Conservation (phyloP, 225 moss, liverwort and hornwort genomes). For the Neckera pumila region DNA sequence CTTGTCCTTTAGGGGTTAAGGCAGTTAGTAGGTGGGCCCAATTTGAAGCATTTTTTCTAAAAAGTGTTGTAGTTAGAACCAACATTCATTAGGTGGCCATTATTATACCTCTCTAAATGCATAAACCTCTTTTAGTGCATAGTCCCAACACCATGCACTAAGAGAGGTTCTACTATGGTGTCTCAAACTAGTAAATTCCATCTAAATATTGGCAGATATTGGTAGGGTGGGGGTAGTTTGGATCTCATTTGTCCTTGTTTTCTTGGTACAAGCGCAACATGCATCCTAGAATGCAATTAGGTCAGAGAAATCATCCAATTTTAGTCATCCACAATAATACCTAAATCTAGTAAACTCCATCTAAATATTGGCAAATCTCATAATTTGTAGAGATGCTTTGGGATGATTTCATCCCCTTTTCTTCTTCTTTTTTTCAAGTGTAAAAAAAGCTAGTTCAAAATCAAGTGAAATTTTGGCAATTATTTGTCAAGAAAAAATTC, state of each 20-base stretch:
- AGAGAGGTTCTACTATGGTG: no score
- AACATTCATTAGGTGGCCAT: no score
- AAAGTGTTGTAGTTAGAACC: no score
- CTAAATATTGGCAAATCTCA: not conserved
- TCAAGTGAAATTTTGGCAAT: not conserved
- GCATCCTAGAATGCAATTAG: not conserved
- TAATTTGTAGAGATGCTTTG: not conserved
- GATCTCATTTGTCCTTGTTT: not conserved
- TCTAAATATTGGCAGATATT: no score
- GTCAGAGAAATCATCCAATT: not conserved
- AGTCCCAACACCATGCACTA: no score
- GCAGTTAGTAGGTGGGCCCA: no score
- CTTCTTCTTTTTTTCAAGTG: not conserved
- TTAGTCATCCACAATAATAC: no score
- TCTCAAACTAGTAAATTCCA: no score
- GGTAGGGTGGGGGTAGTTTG: not conserved
- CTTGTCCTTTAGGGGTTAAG: no score
- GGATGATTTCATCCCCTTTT: not conserved
- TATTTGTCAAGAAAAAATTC: not conserved
- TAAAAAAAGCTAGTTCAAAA: rapidly evolving
- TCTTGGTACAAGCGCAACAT: rapidly evolving
- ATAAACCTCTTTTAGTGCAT: no score
- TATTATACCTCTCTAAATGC: no score
- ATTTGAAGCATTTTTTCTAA: no score
- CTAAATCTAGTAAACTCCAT: not conserved